Evolutionary conservation across 2,329 filamentous ascomycete genomes (phyloP), one percentile per base, ranked within the genome.

Genomic region (Aureobasidium sp.): DNA sequence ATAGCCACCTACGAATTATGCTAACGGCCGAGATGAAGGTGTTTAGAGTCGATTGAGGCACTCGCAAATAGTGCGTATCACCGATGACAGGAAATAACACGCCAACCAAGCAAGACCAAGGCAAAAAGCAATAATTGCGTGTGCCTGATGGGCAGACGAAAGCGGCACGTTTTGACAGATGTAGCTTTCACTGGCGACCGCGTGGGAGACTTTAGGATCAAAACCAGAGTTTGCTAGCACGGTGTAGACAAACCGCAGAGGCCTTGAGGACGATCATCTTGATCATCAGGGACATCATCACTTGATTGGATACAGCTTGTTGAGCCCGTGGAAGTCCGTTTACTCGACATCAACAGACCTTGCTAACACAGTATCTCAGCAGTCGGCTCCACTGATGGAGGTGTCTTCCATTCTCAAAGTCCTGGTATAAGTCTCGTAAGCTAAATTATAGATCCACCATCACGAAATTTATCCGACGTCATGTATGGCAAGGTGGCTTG

Each of bases 161-260:
- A 21, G 24, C 21, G 44, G 32, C 44, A 48, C 44, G 44, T 48
- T 48, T 37, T 48, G 44, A 48, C 21, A 48, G 44, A 48, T 48
- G 21, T 37, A 35, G 30, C 32, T 35, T n/a, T 16, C 5, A 48
- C n/a, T 48, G 44, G 44, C 42, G 21, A 35, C 8, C 22, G 29
- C 17, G 41, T 45, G 41, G 29, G 11, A 45, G 41, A 12, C 41
- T 45, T 45, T 21, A 45, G 11, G 17, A 22, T 45, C 41, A 32
- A n/a, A n/a, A 45, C 41, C 41, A 45, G 24, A 34, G 19, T 34
- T 45, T 29, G 3, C 2, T 16, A n/a, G 19, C 19, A 17, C 27
- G 27, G 27, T 7, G 2, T 7, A 29, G 6, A 7, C 27, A 6
- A 29, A 29, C 27, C 12, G 5, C 24, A 21, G 38, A 24, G 5